Evolutionary conservation across 2,329 filamentous ascomycete genomes (phyloP), one percentile per base, ranked within the genome.

Genomic region (Pseudogymnoascus sp.): DNA sequence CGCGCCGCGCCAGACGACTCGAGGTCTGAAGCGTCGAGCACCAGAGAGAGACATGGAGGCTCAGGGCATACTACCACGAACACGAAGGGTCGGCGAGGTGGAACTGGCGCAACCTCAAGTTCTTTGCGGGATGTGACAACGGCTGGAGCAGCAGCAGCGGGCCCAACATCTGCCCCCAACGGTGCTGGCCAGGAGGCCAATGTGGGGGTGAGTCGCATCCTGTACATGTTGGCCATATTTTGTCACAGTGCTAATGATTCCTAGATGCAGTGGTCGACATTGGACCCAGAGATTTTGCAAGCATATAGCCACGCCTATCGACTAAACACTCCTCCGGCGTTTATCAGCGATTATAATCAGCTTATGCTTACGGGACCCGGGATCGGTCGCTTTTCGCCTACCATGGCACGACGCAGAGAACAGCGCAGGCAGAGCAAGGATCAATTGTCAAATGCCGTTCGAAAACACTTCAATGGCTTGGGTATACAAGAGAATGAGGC

Each of bases 401-500:
- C 88, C 24, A 91, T 92, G 84, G 84, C 85, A 44, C 78, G 87
- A 62, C 81, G 80, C 67, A 84, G 83, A 66, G 78, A 84, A 54
- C 80, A 85, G 68, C 78, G 86, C 60, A 80, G 87, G 61, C 85
- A 92, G 71, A 83, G 82, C 68, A 89, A 89, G 71, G 86, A 90
- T 37, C 82, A 89, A 66, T 78, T 95, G 61, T 87, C 88, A 7
- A 80, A 85, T 66, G 81, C 84, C 1, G 87, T 92, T 58, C 81
- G 89, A 66, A 92, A 91, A 72, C 89, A 94, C 74, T 94, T 94
- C 76, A 94, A 94, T 71, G 85, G 84, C 35, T 80, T 89, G 66
- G 88, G 87, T 13, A 84, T 93, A 40, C 87, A 86, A 66, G 90
- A 95, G 76, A 91, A 87, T 71, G 90, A 94, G 68, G 86, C 92